These are phyloP conservation scores for Trichosporon faecale DNA, from an alignment of 1,284 basidiomycete genomes.

Conservation along the genomic window DNA sequence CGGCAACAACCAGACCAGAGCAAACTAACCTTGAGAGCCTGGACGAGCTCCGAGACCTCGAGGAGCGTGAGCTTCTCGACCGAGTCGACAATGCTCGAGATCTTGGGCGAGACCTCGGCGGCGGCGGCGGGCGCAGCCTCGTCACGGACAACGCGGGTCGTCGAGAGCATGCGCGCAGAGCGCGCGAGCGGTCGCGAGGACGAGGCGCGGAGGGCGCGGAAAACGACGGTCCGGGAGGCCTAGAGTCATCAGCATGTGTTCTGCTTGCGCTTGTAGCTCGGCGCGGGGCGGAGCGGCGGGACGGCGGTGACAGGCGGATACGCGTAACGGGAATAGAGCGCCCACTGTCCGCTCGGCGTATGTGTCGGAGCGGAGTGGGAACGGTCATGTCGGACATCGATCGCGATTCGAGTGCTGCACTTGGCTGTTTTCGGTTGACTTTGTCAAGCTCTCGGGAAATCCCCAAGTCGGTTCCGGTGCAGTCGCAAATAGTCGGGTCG, in stretches of 20 bases:
- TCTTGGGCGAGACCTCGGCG: slow-evolving; percentile 56
- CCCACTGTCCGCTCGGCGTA: too few relatives aligned
- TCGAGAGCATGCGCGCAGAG: slow-evolving; percentile 31
- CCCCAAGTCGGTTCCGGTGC: too few relatives aligned
- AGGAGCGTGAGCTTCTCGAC: slow-evolving; percentile 87
- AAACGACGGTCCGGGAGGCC: slow-evolving; percentile 27
- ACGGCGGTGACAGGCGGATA: too few relatives aligned
- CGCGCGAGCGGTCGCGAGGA: slow-evolving; percentile 23
- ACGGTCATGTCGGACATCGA: too few relatives aligned
- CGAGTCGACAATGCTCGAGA: slow-evolving; percentile 84
- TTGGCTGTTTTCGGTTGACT: too few relatives aligned
- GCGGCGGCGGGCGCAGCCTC: slow-evolving; percentile 30
- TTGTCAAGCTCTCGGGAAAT: too few relatives aligned
- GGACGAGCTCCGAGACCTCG: slow-evolving; percentile 95
- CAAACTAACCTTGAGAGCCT: slow-evolving; percentile 74
- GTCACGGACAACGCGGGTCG: slow-evolving; percentile 29
- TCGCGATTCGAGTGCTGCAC: too few relatives aligned
- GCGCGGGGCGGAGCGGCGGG: too few relatives aligned
- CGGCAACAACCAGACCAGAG: not conserved
- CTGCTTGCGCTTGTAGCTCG: not conserved
- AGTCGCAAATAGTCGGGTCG: too few relatives aligned
- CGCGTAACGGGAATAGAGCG: too few relatives aligned
- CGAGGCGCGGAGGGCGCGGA: slow-evolving; percentile 31
- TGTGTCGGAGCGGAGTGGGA: too few relatives aligned
- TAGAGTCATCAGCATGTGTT: slow-evolving; percentile 14